phyloP scores from a whole-genome alignment of 108 stramenopile genomes.

The Fistulifera solaris region DNA sequence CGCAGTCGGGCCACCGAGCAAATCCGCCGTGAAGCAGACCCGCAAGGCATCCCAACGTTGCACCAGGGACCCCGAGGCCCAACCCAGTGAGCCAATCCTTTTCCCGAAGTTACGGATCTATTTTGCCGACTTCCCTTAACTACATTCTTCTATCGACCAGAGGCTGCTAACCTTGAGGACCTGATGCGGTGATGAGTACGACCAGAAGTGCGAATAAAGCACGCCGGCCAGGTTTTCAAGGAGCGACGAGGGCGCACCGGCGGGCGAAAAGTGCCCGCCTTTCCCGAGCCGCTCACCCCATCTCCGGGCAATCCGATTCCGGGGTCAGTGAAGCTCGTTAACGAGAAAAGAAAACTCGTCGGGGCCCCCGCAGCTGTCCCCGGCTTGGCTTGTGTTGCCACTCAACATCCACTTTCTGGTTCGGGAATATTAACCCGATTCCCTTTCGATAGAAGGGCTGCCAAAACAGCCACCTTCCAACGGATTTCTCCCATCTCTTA shows the following conservation, averaged over 20 bases:
- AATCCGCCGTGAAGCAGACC: conserved; percentile 67
- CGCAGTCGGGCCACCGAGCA: conserved; percentile 39
- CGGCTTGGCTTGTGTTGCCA: conserved; percentile 87
- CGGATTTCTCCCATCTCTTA: conserved; percentile 89
- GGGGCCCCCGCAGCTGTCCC: conserved; percentile 82
- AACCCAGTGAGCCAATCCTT: conserved; percentile 84
- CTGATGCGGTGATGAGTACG: conserved; percentile 98
- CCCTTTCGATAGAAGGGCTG: conserved; percentile 85
- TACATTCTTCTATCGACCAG: conserved; percentile 97
- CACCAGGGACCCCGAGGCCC: conserved; percentile 62
- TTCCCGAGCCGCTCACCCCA: conserved; percentile 79
- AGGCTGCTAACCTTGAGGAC: conserved; percentile 94
- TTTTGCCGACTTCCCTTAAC: conserved; percentile 84
- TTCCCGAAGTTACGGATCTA: conserved; percentile 86
- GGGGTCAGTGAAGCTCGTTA: conserved; percentile 75
- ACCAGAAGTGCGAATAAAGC: conserved; percentile 78
- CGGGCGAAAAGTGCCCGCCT: conserved; percentile 74
- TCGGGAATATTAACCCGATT: conserved; percentile 91
- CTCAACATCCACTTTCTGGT: conserved; percentile 89
- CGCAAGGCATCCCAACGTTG: conserved; percentile 49
- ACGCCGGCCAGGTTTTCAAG: conserved; percentile 86
- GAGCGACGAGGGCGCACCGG: conserved; percentile 82
- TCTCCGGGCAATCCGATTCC: conserved; percentile 87
- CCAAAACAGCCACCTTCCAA: conserved; percentile 71
- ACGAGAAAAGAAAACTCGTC: conserved; percentile 90